Base-by-base conservation (phyloP, 768 basidiomycete genomes). In the Omphalotus guepiniiformis region DNA sequence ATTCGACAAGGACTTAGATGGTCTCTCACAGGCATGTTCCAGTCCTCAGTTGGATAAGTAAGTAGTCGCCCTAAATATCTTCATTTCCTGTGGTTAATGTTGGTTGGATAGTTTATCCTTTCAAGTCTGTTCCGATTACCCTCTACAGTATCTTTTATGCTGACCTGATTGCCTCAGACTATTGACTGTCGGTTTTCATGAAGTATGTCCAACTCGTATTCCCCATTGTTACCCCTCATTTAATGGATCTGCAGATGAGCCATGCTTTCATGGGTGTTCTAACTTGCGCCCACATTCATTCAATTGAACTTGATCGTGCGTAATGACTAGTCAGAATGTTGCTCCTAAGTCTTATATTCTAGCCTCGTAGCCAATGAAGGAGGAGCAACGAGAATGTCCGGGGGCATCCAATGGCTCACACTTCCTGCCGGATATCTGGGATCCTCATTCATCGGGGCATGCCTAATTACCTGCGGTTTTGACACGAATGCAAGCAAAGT, bases 401-500 rank as follows among this genome's bases (percentile, higher is more conserved):
- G 92, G 23, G 93, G 91, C 1, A 79, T 93, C 34, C 69, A 77
- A 18, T 88, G 83, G 78, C 63, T 92, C 19, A 92, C 91, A 0
- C 76, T 92, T 3, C 88, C 89, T 3, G 82, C 81, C n/a, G 52
- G 52, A 2, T 47, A 52, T 30, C 51, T 46, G 16, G 42, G 46
- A 3, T 42, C 49, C 8, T 49, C 42, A 27, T 45, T 53, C 42
- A 51, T 51, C 27, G 50, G 50, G n/a, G 93, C 90, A 2, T 76
- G 78, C 36, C 71, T 96, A 32, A 93, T 96, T 49, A 79, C 90
- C 11, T 91, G 88, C 52, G 92, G 90, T 11, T 93, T 93, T 61
- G 79, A 93, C 63, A 91, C 88, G 38, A 83, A 88, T 53, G 93
- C 93, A 3, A 87, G 84, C 67, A 95, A 95, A 61, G 58, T 93